Base-by-base conservation (phyloP, 2,329 filamentous ascomycete genomes). In the Apiospora rasikravindrae region DNA sequence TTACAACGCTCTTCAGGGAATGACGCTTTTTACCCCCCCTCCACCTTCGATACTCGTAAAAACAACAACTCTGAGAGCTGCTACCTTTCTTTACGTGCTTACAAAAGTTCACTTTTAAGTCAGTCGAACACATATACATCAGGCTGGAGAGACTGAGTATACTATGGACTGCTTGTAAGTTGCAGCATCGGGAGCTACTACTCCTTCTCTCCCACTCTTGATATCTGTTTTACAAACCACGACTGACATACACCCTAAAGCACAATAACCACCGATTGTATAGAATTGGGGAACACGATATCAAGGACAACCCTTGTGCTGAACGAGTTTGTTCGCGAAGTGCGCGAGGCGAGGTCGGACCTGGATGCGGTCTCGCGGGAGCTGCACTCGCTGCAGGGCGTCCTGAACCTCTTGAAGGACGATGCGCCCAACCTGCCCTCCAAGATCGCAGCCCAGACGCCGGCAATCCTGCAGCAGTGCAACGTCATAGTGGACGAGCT, bases 271-370 rank as follows among this genome's bases (percentile, higher is more conserved):
- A 80, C 80, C 69, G 80, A 80, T 72, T 86, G 83, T 76, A 81
- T 78, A 71, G 78, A 79, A 14, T 79, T 82, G 10, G 79, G 80
- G 74, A 80, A 77, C 67, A 79, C 80, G 72, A 81, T 84, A 61
- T 75, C 78, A 42, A 78, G 80, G 53, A 80, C 81, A n/a, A 77
- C 80, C 29, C 71, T 75, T 13, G 73, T 78, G 44, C 75, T 85
- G 33, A 77, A 78, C 72, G 72, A 73, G 49, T 84, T 84, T 70
- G 81, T 84, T 10, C 82, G 83, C 47, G 79, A 83, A 24, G 81
- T 85, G 1, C 83, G 83, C 49, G 83, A 84, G 73, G 81, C 83
- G 2, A 80, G 83, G 22, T 76, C 80, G 45, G 83, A 84, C 33
- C 76, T 84, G 22, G 80, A 84, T 47, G 78, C 74, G 42, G 78